A percentile compares a stretch with the other conserved stretches of the same genome.
Conservation (phyloP, 2,329 filamentous ascomycete species). For the Blastomyces gilchristii region DNA sequence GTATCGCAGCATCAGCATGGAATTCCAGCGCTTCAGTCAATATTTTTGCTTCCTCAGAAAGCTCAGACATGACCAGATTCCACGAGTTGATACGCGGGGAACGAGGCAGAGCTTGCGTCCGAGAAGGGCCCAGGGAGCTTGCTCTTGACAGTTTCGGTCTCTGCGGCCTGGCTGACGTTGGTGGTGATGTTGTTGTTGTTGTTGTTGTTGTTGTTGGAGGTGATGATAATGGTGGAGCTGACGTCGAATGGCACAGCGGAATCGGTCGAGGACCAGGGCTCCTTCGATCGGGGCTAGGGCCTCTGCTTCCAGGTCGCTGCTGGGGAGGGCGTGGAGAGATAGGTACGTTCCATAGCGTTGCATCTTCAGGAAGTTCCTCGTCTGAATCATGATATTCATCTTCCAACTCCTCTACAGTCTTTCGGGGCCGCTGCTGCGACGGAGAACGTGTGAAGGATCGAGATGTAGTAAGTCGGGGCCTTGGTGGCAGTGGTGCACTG, state of each 20-base stretch:
- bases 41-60: slow-evolving; percentile 51
- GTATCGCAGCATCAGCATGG: slow-evolving; percentile 43
- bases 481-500: slow-evolving; percentile 17
- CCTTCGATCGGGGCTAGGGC: slow-evolving; percentile 34
- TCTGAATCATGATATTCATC: slow-evolving; percentile 43
- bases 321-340: slow-evolving; percentile 37
- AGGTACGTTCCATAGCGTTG: slow-evolving; percentile 42
- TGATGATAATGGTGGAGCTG: slow-evolving; percentile 19
- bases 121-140: slow-evolving; percentile 29
- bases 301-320: slow-evolving; percentile 32
- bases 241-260: slow-evolving; percentile 33
- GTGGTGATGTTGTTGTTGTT: slow-evolving; percentile 20
- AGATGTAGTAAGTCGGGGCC: slow-evolving; percentile 9
- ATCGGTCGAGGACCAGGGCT: slow-evolving; percentile 33
- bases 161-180: slow-evolving; percentile 12
- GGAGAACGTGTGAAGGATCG: slow-evolving; percentile 25
- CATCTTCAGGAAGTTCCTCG: slow-evolving; percentile 42
- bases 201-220: slow-evolving; percentile 17
- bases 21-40: slow-evolving; percentile 51
- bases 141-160: slow-evolving; percentile 29
- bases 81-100: slow-evolving; percentile 47
- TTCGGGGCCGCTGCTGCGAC: slow-evolving; percentile 37
- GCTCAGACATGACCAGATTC: slow-evolving; percentile 46
- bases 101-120: slow-evolving; percentile 24
- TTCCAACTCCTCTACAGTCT: slow-evolving; percentile 40